Evolutionary conservation across 257 asterid species (phyloP).

Genomic region (Mitragyna speciosa): DNA sequence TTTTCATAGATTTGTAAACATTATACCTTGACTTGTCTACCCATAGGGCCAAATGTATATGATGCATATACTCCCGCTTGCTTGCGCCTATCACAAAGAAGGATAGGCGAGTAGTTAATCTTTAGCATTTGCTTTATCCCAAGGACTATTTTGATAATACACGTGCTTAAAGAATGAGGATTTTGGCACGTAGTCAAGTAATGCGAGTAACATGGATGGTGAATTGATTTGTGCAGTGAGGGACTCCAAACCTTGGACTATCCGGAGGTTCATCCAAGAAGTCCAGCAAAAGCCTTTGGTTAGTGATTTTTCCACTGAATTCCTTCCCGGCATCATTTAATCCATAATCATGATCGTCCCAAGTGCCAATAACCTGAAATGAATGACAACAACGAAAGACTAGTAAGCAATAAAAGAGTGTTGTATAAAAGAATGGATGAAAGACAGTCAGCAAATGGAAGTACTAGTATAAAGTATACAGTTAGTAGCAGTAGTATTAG

Average conservation of each 20-base stretch:
- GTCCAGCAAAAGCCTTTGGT: conserved; percentile 37
- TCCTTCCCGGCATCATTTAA: conserved; percentile 40
- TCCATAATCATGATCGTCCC: conserved; percentile 43
- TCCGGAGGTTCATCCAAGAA: conserved; percentile 34
- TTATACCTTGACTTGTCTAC: conserved; percentile 35
- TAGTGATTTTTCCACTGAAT: conserved; percentile 24
- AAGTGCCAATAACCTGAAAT: conserved; percentile 31
- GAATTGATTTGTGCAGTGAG: neutral
- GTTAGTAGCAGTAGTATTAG: too few relatives aligned
- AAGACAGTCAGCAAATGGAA: neutral
- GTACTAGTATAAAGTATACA: neutral
- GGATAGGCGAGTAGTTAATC: neutral
- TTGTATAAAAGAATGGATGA: neutral
- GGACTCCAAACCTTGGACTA: conserved; percentile 25
- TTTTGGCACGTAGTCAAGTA: too few relatives aligned
- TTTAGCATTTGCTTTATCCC: neutral
- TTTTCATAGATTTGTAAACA: too few relatives aligned
- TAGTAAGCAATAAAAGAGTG: neutral
- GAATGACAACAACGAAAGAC: neutral
- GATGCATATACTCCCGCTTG: conserved; percentile 41
- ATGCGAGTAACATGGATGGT: too few relatives aligned
- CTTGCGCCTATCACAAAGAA: conserved; percentile 24
- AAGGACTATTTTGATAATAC: neutral
- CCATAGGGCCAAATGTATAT: conserved; percentile 35
- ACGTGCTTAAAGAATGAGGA: too few relatives aligned